Conservation (phyloP, 495 filamentous ascomycete species). For the Barbatosphaeria neglecta region DNA sequence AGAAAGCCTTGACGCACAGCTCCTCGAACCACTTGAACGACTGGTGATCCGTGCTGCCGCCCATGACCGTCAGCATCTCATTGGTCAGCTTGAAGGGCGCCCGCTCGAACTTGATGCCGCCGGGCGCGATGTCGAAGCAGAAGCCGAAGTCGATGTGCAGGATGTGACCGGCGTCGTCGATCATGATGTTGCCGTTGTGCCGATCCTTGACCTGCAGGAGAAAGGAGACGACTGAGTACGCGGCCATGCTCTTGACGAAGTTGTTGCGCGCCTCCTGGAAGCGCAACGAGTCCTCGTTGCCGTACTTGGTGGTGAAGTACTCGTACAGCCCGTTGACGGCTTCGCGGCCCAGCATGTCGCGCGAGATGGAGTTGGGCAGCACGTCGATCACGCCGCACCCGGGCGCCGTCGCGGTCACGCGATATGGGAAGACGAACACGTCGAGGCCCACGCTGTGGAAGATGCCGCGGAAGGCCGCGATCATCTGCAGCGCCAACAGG, state of each 20-base stretch:
- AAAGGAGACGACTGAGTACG: constrained; percentile 98
- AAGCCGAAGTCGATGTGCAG: constrained; percentile 99
- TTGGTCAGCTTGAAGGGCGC: constrained; percentile 96
- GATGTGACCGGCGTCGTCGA: constrained; percentile 93
- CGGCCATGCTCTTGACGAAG: constrained; percentile 99
- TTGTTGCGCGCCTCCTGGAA: constrained; percentile 95
- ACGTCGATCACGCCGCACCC: constrained; percentile 98
- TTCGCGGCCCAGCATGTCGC: constrained; percentile 96
- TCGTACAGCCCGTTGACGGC: constrained; percentile 96
- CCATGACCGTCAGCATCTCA: constrained; percentile 98
- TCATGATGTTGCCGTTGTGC: constrained; percentile 99
- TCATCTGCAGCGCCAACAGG: constrained; percentile 93
- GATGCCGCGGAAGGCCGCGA: constrained; percentile 91
- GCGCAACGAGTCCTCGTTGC: constrained; percentile 80
- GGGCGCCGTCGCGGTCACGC: constrained; percentile 95
- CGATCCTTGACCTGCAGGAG: constrained; percentile 97
- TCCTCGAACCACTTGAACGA: constrained; percentile 94
- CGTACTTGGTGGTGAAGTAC: constrained; percentile 95
- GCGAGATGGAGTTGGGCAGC: constrained; percentile 90
- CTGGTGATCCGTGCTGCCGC: constrained; percentile 71
- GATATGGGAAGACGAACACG: constrained; percentile 93
- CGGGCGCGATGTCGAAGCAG: constrained; percentile 97
- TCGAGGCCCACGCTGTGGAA: constrained; percentile 90
- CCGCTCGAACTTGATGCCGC: constrained; percentile 91
- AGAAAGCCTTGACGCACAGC: constrained; percentile 86